Conservation (phyloP, 2,329 filamentous ascomycete species). For the Hypoxylon sp. region DNA sequence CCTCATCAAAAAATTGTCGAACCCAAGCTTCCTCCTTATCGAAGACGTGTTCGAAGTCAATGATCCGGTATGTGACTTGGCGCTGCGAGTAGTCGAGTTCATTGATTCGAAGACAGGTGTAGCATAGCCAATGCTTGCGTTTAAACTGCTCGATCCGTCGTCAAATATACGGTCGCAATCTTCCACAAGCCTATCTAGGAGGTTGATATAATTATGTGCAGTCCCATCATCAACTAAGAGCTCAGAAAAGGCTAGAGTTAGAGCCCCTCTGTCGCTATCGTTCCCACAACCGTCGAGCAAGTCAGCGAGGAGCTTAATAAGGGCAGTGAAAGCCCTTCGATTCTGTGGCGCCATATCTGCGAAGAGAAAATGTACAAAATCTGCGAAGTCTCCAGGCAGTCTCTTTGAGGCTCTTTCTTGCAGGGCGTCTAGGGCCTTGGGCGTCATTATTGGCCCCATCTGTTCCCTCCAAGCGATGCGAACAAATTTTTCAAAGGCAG, state of each 20-base stretch:
- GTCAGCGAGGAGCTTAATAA: constrained; percentile 89
- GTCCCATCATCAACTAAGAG: constrained; percentile 83
- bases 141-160: constrained; percentile 60
- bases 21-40: constrained; percentile 85
- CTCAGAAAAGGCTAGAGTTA: constrained; percentile 91
- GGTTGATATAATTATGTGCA: constrained; percentile 86
- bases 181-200: constrained; percentile 89
- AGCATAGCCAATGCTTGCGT: constrained; percentile 59
- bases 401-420: constrained; percentile 76
- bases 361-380: constrained; percentile 76
- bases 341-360: constrained; percentile 78
- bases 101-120: constrained; percentile 70
- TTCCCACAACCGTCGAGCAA: constrained; percentile 91
- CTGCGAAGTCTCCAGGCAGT: constrained; percentile 80
- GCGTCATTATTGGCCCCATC: constrained; percentile 86
- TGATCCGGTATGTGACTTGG: constrained; percentile 78
- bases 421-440: constrained; percentile 78
- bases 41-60: constrained; percentile 90
- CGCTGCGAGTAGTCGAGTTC: constrained; percentile 70
- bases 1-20: constrained; percentile 81
- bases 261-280: constrained; percentile 88
- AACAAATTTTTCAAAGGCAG: constrained; percentile 94
- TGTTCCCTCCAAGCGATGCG: constrained; percentile 89
- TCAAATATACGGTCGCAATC: constrained; percentile 93
- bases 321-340: constrained; percentile 82